phyloP scores from a whole-genome alignment of 2,329 filamentous ascomycete genomes.

The Helminthosporium solani region DNA sequence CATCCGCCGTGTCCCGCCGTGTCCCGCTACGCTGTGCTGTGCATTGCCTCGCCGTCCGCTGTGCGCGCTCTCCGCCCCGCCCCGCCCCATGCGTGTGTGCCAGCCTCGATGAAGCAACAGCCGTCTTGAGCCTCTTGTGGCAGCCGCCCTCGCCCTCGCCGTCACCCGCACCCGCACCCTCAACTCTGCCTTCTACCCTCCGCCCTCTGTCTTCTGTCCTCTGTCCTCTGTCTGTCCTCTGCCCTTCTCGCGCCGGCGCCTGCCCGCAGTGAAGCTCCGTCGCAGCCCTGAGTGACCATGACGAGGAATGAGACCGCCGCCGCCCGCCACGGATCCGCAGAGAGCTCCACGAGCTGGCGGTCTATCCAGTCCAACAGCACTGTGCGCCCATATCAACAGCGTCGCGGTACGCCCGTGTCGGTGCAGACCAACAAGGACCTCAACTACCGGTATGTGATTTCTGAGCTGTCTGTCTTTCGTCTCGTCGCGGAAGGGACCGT shows the following conservation, averaged over 20 bases:
- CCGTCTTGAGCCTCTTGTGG: slow-evolving; percentile 35
- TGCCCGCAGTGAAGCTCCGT: too few species aligned
- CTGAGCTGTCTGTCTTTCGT: slow-evolving; percentile 1
- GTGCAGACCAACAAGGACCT: slow-evolving; percentile 59
- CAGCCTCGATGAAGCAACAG: slow-evolving; percentile 43
- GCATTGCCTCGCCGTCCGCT: slow-evolving; percentile 9
- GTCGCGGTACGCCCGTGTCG: slow-evolving; percentile 43
- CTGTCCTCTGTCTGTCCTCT: too few species aligned
- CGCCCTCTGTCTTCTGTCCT: slow-evolving; percentile 8
- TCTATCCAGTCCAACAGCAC: slow-evolving; percentile 66
- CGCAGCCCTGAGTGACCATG: slow-evolving; percentile 49
- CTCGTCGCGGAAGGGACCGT: slow-evolving; percentile 10
- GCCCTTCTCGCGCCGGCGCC: too few species aligned
- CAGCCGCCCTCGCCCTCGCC: slow-evolving; percentile 28
- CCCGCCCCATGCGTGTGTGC: slow-evolving; percentile 14
- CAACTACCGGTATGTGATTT: slow-evolving; percentile 45
- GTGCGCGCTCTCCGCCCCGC: slow-evolving; percentile 6
- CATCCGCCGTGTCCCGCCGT: slow-evolving; percentile 1
- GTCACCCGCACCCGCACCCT: slow-evolving; percentile 16
- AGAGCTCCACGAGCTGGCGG: slow-evolving; percentile 66
- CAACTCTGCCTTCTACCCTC: slow-evolving; percentile 10
- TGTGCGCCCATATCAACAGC: slow-evolving; percentile 52
- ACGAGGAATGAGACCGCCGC: slow-evolving; percentile 61
- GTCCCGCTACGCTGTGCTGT: slow-evolving; percentile 1
- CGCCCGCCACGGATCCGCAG: slow-evolving; percentile 65